Base-by-base conservation (phyloP, 257 asterid species). In the Buddleja alternifolia region DNA sequence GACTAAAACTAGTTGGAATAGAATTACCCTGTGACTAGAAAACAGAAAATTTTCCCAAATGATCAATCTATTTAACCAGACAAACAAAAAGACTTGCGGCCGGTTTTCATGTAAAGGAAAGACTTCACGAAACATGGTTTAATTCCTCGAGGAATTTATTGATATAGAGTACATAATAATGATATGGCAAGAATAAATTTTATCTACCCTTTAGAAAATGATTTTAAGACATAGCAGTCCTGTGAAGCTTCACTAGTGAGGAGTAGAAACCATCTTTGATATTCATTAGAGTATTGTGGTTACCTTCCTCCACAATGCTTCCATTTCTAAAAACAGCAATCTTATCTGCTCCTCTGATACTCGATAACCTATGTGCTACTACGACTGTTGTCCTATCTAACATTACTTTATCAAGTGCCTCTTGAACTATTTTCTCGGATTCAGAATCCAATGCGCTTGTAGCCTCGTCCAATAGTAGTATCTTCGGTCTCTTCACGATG, bases 301-400 rank as follows among this genome's bases (percentile, higher is more conserved):
- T 81, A 44, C 96, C 93, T 62, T 83, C 76, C 75, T 89, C 96
- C 10, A 77, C 86, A 2, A 89, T 89, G 42, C 72, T 67, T 61
- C 91, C 91, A 63, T 86, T 79, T 72, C 76, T 84, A 0, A 89
- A 84, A 12, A 86, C 92, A 0, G 87, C 89, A 10, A 89, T 89
- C 7, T 54, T 53, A 67, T 87, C 89, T n/a, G 95, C 95, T 64
- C 83, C 88, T 48, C 78, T 80, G 32, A 89, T 85, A 7, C 90
- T 89, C 7, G 93, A 87, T 24, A 89, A 61, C 78, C 95, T 80
- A 59, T 89, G 96, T 0, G 96, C 95, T 25, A 89, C 92, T 1
- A 85, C 83, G 4, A 89, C 58, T 0, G 95, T 89, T 2, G 90
- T 89, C 44, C 89, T 74, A 20, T 80, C 76, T 64, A 78, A 69